Evolutionary conservation across 2,329 filamentous ascomycete species (phyloP).

Genomic region (Fusarium euwallaceae): DNA sequence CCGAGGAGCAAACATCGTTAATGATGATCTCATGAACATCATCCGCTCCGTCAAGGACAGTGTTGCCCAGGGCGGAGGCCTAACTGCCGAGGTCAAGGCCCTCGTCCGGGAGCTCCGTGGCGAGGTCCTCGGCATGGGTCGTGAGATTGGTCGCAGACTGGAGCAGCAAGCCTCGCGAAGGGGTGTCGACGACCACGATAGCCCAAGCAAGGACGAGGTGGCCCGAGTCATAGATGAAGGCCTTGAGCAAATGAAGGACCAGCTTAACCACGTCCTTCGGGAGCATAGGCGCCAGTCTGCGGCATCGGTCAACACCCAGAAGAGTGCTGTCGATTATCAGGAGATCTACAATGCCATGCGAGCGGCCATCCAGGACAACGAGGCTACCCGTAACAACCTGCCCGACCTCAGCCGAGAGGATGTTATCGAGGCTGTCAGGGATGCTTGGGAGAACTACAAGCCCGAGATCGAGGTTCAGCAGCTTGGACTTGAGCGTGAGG

Average conservation of each 20-base stretch:
- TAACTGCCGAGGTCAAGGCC: conserved; percentile 93
- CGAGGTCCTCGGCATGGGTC: conserved; percentile 94
- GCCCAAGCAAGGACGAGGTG: conserved; percentile 76
- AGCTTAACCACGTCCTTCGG: conserved; percentile 83
- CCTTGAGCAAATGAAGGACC: conserved; percentile 83
- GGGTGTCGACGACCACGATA: conserved; percentile 60
- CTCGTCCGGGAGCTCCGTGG: conserved; percentile 90
- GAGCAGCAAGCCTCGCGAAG: conserved; percentile 72
- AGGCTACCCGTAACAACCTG: conserved; percentile 57
- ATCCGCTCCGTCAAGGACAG: conserved; percentile 92
- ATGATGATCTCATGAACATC: conserved; percentile 84
- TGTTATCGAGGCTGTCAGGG: conserved; percentile 86
- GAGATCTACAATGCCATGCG: conserved; percentile 90
- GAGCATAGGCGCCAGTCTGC: conserved; percentile 80
- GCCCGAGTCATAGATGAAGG: conserved; percentile 83
- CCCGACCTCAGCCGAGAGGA: conserved; percentile 78
- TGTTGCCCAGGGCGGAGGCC: conserved; percentile 86
- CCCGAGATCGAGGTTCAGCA: conserved; percentile 93
- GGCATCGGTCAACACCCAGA: conserved; percentile 71
- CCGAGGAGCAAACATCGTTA: conserved; percentile 68
- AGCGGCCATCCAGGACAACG: conserved; percentile 76
- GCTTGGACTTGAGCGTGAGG: conserved; percentile 89
- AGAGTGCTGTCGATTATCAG: conserved; percentile 77
- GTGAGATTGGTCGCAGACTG: conserved; percentile 87
- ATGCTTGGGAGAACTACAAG: conserved; percentile 95